Conservation (phyloP, 805 yeast species). For the Yarrowia osloensis region DNA sequence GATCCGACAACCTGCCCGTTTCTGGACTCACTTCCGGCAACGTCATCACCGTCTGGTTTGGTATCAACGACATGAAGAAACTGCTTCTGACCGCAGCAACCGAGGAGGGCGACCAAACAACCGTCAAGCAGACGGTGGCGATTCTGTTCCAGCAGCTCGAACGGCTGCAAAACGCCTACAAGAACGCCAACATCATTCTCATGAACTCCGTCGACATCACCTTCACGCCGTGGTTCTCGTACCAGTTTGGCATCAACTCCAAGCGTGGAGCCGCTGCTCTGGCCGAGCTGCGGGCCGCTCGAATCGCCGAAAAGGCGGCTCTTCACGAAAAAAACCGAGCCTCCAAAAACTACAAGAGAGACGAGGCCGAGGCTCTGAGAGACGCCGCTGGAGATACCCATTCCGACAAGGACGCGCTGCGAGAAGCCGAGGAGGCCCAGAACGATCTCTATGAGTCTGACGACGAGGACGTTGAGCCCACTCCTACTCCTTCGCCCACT, state of each 20-base stretch:
- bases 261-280: conserved; percentile 2
- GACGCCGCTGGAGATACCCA: neutral
- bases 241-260: conserved; percentile 26
- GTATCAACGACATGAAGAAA: conserved; percentile 25
- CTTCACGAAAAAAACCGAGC: conserved; percentile 11
- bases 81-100: conserved; percentile 11
- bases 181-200: conserved; percentile 20
- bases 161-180: neutral
- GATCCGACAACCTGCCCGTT: neutral
- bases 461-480: neutral
- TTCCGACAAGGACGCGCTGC: neutral
- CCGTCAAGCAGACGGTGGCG: conserved; percentile 11
- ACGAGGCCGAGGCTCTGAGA: conserved; percentile 13
- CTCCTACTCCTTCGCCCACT: conserved; percentile 3
- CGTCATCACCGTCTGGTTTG: conserved; percentile 24
- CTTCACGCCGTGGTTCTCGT: conserved; percentile 20
- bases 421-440: conserved; percentile 4
- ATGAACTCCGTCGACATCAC: conserved; percentile 26
- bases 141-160: conserved; percentile 15
- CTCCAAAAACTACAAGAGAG: neutral
- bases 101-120: neutral
- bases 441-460: neutral
- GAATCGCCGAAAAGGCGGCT: conserved; percentile 13
- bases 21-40: conserved; percentile 18
- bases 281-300: conserved; percentile 7